Evolutionary conservation across 2,329 filamentous ascomycete genomes (phyloP), one percentile per base, ranked within the genome.

Genomic region (Stemphylium lycopersici): DNA sequence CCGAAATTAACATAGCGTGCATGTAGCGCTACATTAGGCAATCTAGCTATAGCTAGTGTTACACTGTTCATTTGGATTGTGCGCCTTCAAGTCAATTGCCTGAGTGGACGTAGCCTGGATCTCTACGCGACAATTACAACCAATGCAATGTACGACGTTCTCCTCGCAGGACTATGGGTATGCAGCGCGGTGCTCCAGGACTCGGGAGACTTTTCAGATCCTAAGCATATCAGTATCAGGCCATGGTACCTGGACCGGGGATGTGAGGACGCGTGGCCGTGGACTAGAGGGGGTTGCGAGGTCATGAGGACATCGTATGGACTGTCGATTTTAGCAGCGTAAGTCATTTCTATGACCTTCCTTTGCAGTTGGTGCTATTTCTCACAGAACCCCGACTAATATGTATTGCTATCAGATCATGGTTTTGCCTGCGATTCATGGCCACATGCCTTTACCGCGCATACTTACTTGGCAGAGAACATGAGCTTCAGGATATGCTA

Each of bases 191-290:
- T 37, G 5, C 4, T 50, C 5, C 63, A 68, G 26, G 41, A 37
- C 11, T 54, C 52, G 2, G 58, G 58, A 5, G 58, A 65, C 26
- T 52, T 60, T 5, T 57, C 58, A 0, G 60, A 67, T 43, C 53
- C 52, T 8, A 18, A 59, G 12, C 58, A 64, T 20, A 48, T 60
- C 3, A 52, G 55, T 16, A 1, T 52, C 18, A 52, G 45, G n/a
- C 63, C 62, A 12, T 66, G 63, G 62, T 65, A 68, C 38, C 48
- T 65, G 6, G 56, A 62, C 3, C 51, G 42, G 22, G 52, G 38
- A 12, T 66, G 60, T 37, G 36, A 32, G 7, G 53, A 52, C 16
- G 57, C 48, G 12, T 41, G 47, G 34, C 6, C 4, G 11, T 10
- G 15, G 18, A 57, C 34, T n/a, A 16, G 22, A 16, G 34, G 32